Evolutionary conservation across 2,329 filamentous ascomycete species (phyloP).

Genomic region (Talaromyces sp.): DNA sequence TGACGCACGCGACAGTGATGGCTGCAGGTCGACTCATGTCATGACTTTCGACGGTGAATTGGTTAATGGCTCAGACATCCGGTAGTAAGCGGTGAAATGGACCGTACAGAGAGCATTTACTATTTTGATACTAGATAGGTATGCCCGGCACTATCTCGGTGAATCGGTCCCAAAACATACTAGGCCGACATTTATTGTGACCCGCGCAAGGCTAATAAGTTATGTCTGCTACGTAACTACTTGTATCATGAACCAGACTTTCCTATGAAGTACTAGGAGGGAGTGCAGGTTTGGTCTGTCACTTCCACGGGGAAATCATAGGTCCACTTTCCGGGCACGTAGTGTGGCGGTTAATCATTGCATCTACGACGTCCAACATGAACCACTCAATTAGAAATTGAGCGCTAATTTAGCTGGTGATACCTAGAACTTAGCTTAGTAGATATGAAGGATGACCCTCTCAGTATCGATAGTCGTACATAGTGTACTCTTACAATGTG

Average conservation of each 20-base stretch:
- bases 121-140: not conserved
- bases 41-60: not conserved
- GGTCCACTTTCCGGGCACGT: constrained; percentile 5
- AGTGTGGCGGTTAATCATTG: not conserved
- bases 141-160: not conserved
- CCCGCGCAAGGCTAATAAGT: not conserved
- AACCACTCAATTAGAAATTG: not conserved
- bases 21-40: not conserved
- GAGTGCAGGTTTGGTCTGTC: not conserved
- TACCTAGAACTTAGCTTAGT: not conserved
- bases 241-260: not conserved
- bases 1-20: not conserved
- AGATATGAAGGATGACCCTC: not conserved
- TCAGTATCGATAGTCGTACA: not conserved
- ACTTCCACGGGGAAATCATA: constrained; percentile 2
- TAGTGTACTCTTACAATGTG: not conserved
- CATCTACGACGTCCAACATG: not conserved
- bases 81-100: not conserved
- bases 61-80: not conserved
- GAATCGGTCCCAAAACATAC: not conserved
- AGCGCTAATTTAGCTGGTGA: not conserved
- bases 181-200: too few relatives aligned
- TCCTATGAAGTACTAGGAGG: not conserved
- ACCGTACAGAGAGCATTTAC: not conserved
- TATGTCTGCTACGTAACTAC: not conserved